Base-by-base conservation (phyloP, 163 green algal genomes). In the Chlorella variabilis region DNA sequence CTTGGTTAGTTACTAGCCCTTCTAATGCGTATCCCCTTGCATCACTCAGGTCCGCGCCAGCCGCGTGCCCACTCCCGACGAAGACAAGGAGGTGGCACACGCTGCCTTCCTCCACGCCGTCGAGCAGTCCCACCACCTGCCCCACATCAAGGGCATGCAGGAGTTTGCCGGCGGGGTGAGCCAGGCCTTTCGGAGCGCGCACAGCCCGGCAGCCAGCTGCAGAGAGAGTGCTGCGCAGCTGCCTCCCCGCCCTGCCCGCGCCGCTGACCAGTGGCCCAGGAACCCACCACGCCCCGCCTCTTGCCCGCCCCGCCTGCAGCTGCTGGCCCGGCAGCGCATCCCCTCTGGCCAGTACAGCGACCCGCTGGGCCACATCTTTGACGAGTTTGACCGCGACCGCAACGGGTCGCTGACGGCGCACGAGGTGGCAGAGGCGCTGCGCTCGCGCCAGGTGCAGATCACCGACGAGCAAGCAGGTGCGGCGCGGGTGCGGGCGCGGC, bases 141-240 rank as follows among this genome's bases (percentile, higher is more conserved):
- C 79, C 7, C 73, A 56, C 21, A 78, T 90, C 48, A 59, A 68
- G 66, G 86, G 86, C 21, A 88, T 90, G 84, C 85, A 90, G 48
- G 85, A 90, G 42, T 90, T 90, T 88, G 86, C 86, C 29, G 75
- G 63, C 18, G 86, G 80, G 65, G 82, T 87, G 70, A 88, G 82
- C 31, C 4, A n/a, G 11, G 41, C 25, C 63, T 42, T 27, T 27
- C 21, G 3, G 20, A n/a, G 42, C 5, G 69, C 6, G 42, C 49
- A 56, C 2, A 36, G 33, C 20, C 54, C 8, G 20, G 23, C 20
- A 23, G 7, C 17, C 48, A 45, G 51, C 49, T 56, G 42, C 38
- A 59, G 21, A 33, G 34, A n/a, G 48, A n/a, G n/a, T n/a, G n/a
- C n/a, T n/a, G n/a, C n/a, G n/a, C n/a, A n/a, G n/a, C n/a, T n/a